A percentile compares a stretch with the other conserved stretches of the same genome.
Conservation (phyloP, 345 rosid genomes). For the Euclidium syriacum region DNA sequence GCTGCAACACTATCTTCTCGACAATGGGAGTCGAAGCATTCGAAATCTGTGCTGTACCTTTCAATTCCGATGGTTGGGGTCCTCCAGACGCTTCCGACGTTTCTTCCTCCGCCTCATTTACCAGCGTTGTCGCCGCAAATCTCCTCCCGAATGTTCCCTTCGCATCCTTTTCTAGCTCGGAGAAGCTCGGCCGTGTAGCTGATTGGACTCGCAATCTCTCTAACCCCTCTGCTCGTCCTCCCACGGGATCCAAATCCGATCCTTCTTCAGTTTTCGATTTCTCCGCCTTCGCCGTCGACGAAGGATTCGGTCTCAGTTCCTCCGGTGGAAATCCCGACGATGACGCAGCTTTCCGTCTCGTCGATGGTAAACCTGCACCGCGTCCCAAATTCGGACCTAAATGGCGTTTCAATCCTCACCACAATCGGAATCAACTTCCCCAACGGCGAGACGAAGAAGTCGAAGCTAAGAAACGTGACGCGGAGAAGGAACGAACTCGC, state of each 20-base stretch:
- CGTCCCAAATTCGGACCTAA: conserved; percentile 81
- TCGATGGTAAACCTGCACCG: conserved; percentile 79
- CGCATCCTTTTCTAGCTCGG: conserved; percentile 86
- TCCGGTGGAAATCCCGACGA: conserved; percentile 43
- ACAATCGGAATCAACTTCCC: conserved; percentile 62
- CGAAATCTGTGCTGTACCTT: conserved; percentile 72
- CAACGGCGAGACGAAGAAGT: conserved; percentile 92
- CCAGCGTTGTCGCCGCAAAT: conserved; percentile 31
- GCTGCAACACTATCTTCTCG: conserved; percentile 4
- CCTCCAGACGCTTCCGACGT: conserved; percentile 40
- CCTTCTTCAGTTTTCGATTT: conserved; percentile 57
- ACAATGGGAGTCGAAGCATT: conserved; percentile 38
- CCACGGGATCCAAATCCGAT: conserved; percentile 26
- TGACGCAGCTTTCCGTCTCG: conserved; percentile 81
- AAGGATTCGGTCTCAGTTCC: conserved; percentile 42
- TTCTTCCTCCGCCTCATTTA: conserved; percentile 32
- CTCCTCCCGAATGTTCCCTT: conserved; percentile 65
- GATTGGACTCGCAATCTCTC: conserved; percentile 67
- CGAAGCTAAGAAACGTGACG: conserved; percentile 74
- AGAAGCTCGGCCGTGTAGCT: conserved; percentile 81
- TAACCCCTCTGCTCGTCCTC: conserved; percentile 28
- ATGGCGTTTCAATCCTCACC: conserved; percentile 70
- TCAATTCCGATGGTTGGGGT: conserved; percentile 94
- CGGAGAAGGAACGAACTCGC: conserved; percentile 85
- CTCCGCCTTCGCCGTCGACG: conserved; percentile 53